Conservation (phyloP, 1,284 basidiomycete species). For the Pseudozyma thailandica region DNA sequence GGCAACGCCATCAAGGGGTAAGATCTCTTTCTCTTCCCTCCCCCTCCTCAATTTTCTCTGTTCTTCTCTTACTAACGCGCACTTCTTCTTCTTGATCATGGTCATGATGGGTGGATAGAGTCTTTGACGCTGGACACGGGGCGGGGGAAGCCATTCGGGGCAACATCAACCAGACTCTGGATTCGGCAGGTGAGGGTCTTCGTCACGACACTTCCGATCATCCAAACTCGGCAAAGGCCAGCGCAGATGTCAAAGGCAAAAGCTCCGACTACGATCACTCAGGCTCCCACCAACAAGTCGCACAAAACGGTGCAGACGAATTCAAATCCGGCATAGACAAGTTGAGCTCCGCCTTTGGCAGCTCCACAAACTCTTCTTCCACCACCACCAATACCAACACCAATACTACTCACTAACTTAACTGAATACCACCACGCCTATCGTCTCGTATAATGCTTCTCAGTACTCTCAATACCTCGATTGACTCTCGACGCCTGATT, state of each 20-base stretch:
- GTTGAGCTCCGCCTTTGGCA: slow-evolving; percentile 6
- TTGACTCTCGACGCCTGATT: too few relatives aligned
- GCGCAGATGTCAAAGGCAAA: slow-evolving; percentile 9
- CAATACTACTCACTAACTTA: slow-evolving; percentile 6
- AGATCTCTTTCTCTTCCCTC: slow-evolving; percentile 7
- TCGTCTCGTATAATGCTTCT: too few relatives aligned
- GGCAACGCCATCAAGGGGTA: slow-evolving; percentile 58
- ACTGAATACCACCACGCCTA: too few relatives aligned
- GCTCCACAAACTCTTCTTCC: not conserved
- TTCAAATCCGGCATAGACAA: slow-evolving; percentile 31
- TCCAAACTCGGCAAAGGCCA: not conserved
- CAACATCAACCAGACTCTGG: slow-evolving; percentile 51
- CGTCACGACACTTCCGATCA: slow-evolving; percentile 1
- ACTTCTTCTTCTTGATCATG: not conserved
- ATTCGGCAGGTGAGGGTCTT: slow-evolving; percentile 52
- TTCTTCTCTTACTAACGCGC: not conserved
- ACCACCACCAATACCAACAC: too few relatives aligned
- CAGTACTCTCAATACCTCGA: too few relatives aligned
- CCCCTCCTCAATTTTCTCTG: not conserved
- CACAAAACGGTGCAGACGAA: slow-evolving; percentile 26
- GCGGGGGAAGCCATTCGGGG: slow-evolving; percentile 57
- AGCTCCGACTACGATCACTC: slow-evolving; percentile 24
- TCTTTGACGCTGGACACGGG: slow-evolving; percentile 45
- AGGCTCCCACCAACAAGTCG: slow-evolving; percentile 21
- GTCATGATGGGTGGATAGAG: slow-evolving; percentile 15